A percentile compares a stretch with the other conserved stretches of the same genome.
Conservation (phyloP, 2,329 filamentous ascomycete species). For the Fusarium stilboides region DNA sequence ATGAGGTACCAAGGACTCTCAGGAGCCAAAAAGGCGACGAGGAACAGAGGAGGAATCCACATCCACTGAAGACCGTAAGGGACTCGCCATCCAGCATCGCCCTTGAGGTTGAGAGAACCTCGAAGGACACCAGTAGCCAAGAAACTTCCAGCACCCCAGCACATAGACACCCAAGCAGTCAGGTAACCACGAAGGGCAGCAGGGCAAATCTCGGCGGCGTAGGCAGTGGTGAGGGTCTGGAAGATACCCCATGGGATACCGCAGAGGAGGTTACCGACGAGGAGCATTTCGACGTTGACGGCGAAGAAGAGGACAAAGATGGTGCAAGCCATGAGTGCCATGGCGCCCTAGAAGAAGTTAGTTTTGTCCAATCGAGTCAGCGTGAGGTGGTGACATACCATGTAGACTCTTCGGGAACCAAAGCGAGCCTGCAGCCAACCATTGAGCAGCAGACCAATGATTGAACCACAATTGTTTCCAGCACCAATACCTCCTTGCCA, state of each 20-base stretch:
- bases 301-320: conserved; percentile 66
- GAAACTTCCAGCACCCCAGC: conserved; percentile 65
- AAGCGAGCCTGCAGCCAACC: conserved; percentile 63
- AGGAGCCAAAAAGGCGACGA: conserved; percentile 60
- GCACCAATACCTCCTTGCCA: conserved; percentile 67
- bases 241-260: conserved; percentile 64
- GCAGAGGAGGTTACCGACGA: conserved; percentile 62
- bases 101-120: conserved; percentile 55
- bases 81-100: conserved; percentile 62
- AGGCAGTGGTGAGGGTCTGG: conserved; percentile 63
- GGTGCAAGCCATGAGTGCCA: conserved; percentile 58
- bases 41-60: conserved; percentile 61
- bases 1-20: conserved; percentile 67
- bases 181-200: conserved; percentile 63
- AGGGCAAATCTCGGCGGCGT: conserved; percentile 64
- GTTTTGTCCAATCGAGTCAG: rapidly evolving
- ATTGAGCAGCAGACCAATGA: conserved; percentile 65
- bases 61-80: conserved; percentile 66
- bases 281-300: conserved; percentile 56
- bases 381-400: conserved; percentile 53
- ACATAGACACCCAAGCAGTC: conserved; percentile 64
- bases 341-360: conserved; percentile 47
- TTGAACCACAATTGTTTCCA: conserved; percentile 63
- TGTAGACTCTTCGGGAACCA: conserved; percentile 63
- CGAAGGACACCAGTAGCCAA: conserved; percentile 60